These are phyloP conservation scores for Ulmus americana DNA, from an alignment of 331 rosid species.

Conservation along the genomic window DNA sequence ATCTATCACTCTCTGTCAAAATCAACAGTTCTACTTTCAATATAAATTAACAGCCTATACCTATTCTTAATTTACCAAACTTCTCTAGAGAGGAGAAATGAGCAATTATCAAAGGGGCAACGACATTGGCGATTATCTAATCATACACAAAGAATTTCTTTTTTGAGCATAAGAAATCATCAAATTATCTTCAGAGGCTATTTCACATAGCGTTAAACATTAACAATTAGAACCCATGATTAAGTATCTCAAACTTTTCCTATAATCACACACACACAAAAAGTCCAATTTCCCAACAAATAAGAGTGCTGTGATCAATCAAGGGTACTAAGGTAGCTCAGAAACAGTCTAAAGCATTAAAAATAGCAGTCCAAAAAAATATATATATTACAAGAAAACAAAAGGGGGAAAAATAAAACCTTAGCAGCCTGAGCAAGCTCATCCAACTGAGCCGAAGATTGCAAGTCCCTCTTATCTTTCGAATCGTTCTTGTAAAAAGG, in stretches of 20 bases:
- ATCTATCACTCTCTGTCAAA: constrained; percentile 4
- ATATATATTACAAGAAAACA: not conserved
- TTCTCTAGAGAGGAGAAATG: not conserved
- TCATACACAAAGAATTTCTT: not conserved
- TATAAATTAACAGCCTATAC: not conserved
- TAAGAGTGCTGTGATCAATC: not conserved
- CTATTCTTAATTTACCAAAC: not conserved
- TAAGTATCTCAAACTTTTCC: not conserved
- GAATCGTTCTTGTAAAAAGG: constrained; percentile 49
- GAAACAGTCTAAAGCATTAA: not conserved
- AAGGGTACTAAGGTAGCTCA: not conserved
- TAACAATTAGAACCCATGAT: not conserved
- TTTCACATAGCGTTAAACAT: not conserved
- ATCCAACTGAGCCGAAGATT: constrained; percentile 48
- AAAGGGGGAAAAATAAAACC: constrained; percentile 26
- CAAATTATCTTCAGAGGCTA: not conserved
- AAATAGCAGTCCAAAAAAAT: not conserved
- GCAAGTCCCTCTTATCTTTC: constrained; percentile 54
- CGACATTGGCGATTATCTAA: not conserved
- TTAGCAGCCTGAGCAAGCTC: constrained; percentile 71
- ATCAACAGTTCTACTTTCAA: not conserved
- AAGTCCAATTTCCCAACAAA: too few species aligned
- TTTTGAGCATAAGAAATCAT: not conserved
- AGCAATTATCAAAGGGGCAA: not conserved
- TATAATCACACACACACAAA: not conserved